phyloP scores from a whole-genome alignment of 208 protist genomes.

The Leishmania gerbilli region DNA sequence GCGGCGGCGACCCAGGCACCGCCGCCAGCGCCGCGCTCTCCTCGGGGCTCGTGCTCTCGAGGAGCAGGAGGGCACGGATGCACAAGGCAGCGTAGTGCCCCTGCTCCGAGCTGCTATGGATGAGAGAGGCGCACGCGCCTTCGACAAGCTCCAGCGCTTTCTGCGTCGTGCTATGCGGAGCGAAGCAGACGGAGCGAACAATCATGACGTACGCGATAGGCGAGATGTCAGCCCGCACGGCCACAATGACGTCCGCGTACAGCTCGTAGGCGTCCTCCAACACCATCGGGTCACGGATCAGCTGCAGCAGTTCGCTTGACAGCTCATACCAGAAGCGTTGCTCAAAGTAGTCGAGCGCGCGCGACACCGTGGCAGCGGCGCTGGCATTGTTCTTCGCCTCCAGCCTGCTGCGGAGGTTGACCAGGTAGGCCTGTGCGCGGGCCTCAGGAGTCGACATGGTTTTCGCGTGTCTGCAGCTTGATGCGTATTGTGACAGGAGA shows the following conservation, averaged over 20 bases:
- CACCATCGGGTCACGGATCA: constrained; percentile 65
- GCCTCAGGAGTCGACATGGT: constrained; percentile 39
- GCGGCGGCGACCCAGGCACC: constrained; percentile 47
- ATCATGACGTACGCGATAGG: constrained; percentile 88
- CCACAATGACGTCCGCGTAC: constrained; percentile 67
- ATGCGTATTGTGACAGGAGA: not conserved
- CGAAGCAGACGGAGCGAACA: constrained; percentile 74
- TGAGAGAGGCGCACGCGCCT: constrained; percentile 52
- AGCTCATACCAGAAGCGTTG: constrained; percentile 80
- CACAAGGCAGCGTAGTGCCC: constrained; percentile 69
- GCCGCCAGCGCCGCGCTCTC: constrained; percentile 32
- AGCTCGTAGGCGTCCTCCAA: constrained; percentile 71
- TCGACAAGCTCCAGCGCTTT: constrained; percentile 73
- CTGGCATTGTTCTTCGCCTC: constrained; percentile 30
- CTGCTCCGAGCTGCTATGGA: constrained; percentile 50
- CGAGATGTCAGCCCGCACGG: constrained; percentile 79
- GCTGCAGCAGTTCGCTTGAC: constrained; percentile 60
- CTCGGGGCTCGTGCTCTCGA: constrained; percentile 48
- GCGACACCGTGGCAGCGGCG: constrained; percentile 46
- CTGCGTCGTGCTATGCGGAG: constrained; percentile 61
- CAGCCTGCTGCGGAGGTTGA: constrained; percentile 41
- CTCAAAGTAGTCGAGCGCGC: constrained; percentile 41
- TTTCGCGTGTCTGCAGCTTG: constrained; percentile 8
- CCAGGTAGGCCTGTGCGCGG: constrained; percentile 48
- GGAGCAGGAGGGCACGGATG: constrained; percentile 83